Percentiles rank a stretch among this genome's conserved stretches.
Conservation (phyloP, 1,284 basidiomycete species). For the Leccinum proximum region DNA sequence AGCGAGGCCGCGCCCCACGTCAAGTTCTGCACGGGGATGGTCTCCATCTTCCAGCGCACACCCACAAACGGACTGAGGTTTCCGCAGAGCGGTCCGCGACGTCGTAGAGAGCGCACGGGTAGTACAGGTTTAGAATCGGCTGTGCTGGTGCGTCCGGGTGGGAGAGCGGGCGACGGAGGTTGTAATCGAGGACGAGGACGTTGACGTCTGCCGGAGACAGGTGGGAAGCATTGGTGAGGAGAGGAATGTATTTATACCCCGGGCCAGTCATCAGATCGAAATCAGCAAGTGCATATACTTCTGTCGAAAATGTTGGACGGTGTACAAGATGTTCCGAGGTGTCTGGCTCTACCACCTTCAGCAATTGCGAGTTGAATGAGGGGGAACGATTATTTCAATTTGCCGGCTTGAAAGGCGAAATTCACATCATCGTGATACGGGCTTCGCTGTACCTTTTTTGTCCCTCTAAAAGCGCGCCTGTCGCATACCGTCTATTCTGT, state of each 20-base stretch:
- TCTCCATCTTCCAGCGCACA: slow-evolving; percentile 52
- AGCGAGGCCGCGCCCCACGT: slow-evolving; percentile 42
- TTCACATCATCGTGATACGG: slow-evolving; percentile 35
- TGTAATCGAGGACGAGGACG: not conserved
- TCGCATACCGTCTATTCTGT: slow-evolving; percentile 34
- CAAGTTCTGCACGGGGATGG: slow-evolving; percentile 35
- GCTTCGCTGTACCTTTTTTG: not conserved
- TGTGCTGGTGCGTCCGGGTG: not conserved
- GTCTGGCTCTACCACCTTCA: too few relatives aligned
- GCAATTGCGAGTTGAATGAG: too few relatives aligned
- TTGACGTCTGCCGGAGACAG: not conserved
- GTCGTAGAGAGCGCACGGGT: slow-evolving; percentile 36
- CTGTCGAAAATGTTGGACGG: too few relatives aligned
- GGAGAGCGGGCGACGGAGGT: not conserved
- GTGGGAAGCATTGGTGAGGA: not conserved
- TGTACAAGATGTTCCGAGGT: too few relatives aligned
- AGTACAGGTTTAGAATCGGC: slow-evolving; percentile 24
- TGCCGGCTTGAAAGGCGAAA: slow-evolving; percentile 53
- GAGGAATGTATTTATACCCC: not conserved
- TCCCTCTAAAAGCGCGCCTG: slow-evolving; percentile 35
- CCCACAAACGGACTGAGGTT: slow-evolving; percentile 38
- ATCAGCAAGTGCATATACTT: too few relatives aligned
- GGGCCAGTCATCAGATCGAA: too few relatives aligned
- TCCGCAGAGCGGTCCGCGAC: slow-evolving; percentile 36
- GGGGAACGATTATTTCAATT: too few relatives aligned